These are phyloP conservation scores for Pilasporangium apinafurcum DNA, from an alignment of 352 stramenopile genomes.

Conservation along the genomic window DNA sequence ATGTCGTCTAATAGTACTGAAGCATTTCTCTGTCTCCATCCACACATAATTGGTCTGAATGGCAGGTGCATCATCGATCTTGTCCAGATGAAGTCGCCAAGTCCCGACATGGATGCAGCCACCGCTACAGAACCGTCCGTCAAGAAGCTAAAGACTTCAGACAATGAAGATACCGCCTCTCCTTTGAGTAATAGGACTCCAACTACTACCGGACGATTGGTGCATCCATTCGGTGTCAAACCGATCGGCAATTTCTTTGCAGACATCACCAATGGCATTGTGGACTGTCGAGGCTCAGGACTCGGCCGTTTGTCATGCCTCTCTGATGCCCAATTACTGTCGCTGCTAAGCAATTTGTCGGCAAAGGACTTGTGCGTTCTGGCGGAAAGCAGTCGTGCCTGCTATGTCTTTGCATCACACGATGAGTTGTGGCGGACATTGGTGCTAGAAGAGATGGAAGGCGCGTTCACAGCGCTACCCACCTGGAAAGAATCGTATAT, in stretches of 20 bases:
- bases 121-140: too few species aligned
- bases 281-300: conserved; percentile 47
- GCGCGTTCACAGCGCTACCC: conserved; percentile 30
- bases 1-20: too few species aligned
- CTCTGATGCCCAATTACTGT: conserved; percentile 59
- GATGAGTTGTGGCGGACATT: conserved; percentile 82
- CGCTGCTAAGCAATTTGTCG: conserved; percentile 51
- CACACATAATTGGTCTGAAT: too few species aligned
- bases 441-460: conserved; percentile 71
- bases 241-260: conserved; percentile 79
- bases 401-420: conserved; percentile 66
- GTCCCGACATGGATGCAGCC: too few species aligned
- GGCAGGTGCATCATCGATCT: too few species aligned
- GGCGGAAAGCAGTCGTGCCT: conserved; percentile 38
- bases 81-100: too few species aligned
- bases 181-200: neutral
- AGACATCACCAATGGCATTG: conserved; percentile 49
- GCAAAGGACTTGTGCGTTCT: conserved; percentile 42
- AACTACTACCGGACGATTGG: conserved; percentile 13
- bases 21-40: too few species aligned
- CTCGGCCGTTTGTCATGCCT: conserved; percentile 48
- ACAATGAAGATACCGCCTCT: neutral
- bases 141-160: neutral
- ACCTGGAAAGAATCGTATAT: conserved; percentile 78
- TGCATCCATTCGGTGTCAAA: conserved; percentile 78